phyloP scores from a whole-genome alignment of 2,329 filamentous ascomycete genomes.

The Geosmithia putterillii region DNA sequence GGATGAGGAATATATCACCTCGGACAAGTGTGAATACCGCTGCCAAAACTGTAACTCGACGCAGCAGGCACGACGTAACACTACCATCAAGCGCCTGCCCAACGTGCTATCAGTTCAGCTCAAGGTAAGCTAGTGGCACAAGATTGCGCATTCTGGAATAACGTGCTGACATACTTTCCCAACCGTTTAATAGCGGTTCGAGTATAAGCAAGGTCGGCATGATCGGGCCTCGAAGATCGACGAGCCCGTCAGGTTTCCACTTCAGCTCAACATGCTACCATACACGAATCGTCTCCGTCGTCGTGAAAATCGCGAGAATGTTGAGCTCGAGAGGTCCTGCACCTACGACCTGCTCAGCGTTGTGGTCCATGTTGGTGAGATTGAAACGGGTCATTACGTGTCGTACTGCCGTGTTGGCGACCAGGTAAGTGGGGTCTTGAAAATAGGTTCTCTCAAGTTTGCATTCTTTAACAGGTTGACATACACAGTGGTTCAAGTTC shows the following conservation, averaged over 20 bases:
- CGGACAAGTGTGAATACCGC: conserved; percentile 80
- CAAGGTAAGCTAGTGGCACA: conserved; percentile 47
- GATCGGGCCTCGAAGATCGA: conserved; percentile 78
- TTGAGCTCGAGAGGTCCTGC: conserved; percentile 52
- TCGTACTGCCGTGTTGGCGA: conserved; percentile 78
- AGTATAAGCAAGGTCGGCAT: conserved; percentile 54
- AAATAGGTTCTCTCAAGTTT: background rate
- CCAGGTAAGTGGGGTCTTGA: conserved; percentile 29
- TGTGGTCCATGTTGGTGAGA: conserved; percentile 84
- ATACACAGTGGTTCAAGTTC: conserved; percentile 75
- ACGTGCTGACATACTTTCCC: background rate
- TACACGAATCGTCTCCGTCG: conserved; percentile 61
- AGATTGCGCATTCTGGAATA: background rate
- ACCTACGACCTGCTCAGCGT: conserved; percentile 82
- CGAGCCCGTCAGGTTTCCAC: conserved; percentile 72
- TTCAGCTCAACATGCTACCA: conserved; percentile 80
- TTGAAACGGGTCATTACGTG: conserved; percentile 86
- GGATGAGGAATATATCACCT: conserved; percentile 73
- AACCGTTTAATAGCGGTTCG: conserved; percentile 41
- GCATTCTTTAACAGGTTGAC: background rate
- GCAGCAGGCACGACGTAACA: conserved; percentile 72
- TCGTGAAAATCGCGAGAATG: conserved; percentile 36
- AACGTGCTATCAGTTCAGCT: conserved; percentile 87
- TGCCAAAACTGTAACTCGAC: conserved; percentile 69
- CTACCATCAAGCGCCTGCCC: conserved; percentile 73